These are phyloP conservation scores for Paxillus ammoniavirescens DNA, from an alignment of 768 basidiomycete species.

Conservation along the genomic window DNA sequence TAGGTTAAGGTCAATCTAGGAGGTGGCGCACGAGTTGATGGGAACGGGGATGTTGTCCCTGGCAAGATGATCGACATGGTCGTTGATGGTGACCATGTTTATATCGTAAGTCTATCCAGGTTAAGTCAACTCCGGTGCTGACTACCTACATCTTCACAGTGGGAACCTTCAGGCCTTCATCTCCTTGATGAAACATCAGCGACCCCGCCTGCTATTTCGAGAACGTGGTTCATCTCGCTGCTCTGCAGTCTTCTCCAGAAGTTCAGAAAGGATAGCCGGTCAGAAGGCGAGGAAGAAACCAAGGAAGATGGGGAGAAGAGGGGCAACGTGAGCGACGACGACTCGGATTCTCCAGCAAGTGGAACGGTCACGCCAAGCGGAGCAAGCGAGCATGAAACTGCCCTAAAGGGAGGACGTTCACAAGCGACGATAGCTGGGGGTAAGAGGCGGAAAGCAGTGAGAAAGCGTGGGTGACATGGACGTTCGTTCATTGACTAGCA, in stretches of 20 bases:
- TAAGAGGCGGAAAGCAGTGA: conserved; percentile 58
- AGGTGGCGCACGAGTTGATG: conserved; percentile 47
- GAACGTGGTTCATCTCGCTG: conserved; percentile 71
- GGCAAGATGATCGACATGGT: conserved; percentile 74
- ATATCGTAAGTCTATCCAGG: conserved; percentile 54
- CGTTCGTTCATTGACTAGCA: too few relatives aligned
- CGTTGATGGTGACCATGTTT: conserved; percentile 74
- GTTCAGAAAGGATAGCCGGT: conserved; percentile 9
- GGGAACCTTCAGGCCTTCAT: conserved; percentile 59
- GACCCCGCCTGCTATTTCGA: conserved; percentile 49
- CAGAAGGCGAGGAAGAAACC: conserved; percentile 21
- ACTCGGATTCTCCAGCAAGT: conserved; percentile 45
- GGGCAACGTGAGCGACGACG: conserved; percentile 40
- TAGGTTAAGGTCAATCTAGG: conserved; percentile 76
- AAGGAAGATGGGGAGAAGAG: conserved; percentile 29
- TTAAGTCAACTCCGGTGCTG: conserved; percentile 1
- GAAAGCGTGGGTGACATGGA: conserved; percentile 39
- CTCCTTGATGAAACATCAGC: conserved; percentile 60
- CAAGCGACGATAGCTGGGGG: conserved; percentile 58
- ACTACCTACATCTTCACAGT: conserved; percentile 36
- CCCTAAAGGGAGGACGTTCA: conserved; percentile 28
- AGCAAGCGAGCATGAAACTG: conserved; percentile 18
- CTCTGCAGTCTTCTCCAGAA: conserved; percentile 18
- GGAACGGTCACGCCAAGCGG: conserved; percentile 39
- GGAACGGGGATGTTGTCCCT: conserved; percentile 49